Evolutionary conservation across 495 filamentous ascomycete genomes (phyloP).

Genomic region (Parathielavia hyrcaniae): DNA sequence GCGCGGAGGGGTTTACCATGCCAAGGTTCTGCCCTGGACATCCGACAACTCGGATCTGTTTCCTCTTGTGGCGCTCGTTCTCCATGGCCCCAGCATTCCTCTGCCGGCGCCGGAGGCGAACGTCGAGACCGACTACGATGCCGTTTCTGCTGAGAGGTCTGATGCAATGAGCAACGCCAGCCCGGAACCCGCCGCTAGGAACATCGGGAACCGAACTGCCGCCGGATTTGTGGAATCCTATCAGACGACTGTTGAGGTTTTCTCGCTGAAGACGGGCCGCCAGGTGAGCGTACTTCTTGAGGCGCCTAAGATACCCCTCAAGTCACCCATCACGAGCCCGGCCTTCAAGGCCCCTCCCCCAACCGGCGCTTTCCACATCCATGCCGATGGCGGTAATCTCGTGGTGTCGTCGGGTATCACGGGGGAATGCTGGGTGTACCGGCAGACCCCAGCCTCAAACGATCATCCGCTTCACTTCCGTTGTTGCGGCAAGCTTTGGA

Average conservation of each 20-base stretch:
- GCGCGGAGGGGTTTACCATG: slow-evolving; percentile 71
- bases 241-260: slow-evolving; percentile 80
- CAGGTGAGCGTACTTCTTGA: slow-evolving; percentile 64
- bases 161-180: slow-evolving; percentile 31
- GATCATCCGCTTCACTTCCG: slow-evolving; percentile 46
- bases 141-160: slow-evolving; percentile 36
- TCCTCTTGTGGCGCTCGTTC: slow-evolving; percentile 65
- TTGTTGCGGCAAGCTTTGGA: slow-evolving; percentile 81
- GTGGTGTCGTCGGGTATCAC: slow-evolving; percentile 71
- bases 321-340: slow-evolving; percentile 47
- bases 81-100: slow-evolving; percentile 63
- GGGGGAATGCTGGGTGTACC: slow-evolving; percentile 79
- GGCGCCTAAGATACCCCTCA: slow-evolving; percentile 43
- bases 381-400: slow-evolving; percentile 59
- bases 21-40: slow-evolving; percentile 64
- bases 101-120: slow-evolving; percentile 27
- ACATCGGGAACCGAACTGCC: slow-evolving; percentile 11
- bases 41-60: slow-evolving; percentile 31
- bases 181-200: slow-evolving; percentile 24
- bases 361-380: slow-evolving; percentile 63
- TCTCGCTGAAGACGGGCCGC: slow-evolving; percentile 63
- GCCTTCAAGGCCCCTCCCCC: slow-evolving; percentile 56
- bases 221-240: slow-evolving; percentile 50
- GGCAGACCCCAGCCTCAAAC: slow-evolving; percentile 31
- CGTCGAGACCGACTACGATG: slow-evolving; percentile 37